Evolutionary conservation across 2,329 filamentous ascomycete species (phyloP).

Genomic region (Trichoderma sp.): DNA sequence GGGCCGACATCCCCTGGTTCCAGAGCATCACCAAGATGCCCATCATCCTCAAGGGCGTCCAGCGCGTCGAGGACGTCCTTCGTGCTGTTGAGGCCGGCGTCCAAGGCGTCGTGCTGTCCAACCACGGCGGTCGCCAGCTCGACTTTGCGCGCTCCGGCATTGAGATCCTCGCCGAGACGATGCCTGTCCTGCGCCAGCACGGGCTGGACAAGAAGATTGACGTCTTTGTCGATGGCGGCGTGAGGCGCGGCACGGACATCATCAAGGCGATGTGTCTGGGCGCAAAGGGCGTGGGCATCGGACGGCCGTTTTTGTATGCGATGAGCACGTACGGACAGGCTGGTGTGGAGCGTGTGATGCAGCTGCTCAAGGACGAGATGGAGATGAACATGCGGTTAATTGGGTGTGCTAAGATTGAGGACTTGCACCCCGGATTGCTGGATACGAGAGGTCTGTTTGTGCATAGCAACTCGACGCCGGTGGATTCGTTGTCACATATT

Average conservation of each 20-base stretch:
- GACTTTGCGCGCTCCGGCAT: constrained; percentile 87
- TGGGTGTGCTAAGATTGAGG: constrained; percentile 69
- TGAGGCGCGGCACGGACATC: constrained; percentile 88
- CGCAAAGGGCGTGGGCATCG: constrained; percentile 89
- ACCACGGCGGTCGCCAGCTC: constrained; percentile 92
- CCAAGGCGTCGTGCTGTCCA: constrained; percentile 88
- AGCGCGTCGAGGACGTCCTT: constrained; percentile 92
- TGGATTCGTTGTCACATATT: constrained; percentile 47
- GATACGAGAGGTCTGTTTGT: constrained; percentile 68
- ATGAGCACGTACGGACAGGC: constrained; percentile 89
- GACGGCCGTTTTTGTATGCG: constrained; percentile 90
- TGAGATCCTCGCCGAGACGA: constrained; percentile 88
- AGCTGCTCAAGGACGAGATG: constrained; percentile 91
- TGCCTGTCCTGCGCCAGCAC: constrained; percentile 75
- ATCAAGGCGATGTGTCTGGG: constrained; percentile 93
- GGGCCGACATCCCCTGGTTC: constrained; percentile 96
- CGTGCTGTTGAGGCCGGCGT: constrained; percentile 78
- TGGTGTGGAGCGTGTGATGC: constrained; percentile 90
- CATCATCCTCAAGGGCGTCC: constrained; percentile 93
- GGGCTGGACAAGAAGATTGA: constrained; percentile 77
- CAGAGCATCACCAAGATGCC: constrained; percentile 86
- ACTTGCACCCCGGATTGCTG: constrained; percentile 77
- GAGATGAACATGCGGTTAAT: constrained; percentile 99
- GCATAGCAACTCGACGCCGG: constrained; percentile 50
- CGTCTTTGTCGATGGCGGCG: constrained; percentile 86